Evolutionary conservation across 2,329 filamentous ascomycete species (phyloP).

Genomic region (Zasmidium angulare): DNA sequence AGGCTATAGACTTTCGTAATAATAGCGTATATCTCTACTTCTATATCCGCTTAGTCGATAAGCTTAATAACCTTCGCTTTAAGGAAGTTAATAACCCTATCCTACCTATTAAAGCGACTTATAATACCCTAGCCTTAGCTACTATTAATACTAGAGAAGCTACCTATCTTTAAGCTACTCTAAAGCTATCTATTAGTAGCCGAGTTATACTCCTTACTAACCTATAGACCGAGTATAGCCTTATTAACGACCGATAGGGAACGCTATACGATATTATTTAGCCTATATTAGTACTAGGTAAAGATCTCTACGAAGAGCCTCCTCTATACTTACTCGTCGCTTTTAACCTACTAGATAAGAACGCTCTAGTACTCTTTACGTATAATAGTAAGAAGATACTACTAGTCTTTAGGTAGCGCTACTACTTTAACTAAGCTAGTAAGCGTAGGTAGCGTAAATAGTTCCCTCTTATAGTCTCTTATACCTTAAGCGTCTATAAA

Average conservation of each 20-base stretch:
- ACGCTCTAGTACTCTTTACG: neutral
- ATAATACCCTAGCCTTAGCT: neutral
- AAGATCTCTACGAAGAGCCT: neutral
- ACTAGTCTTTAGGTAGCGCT: neutral
- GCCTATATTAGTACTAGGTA: neutral
- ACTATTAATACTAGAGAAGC: neutral
- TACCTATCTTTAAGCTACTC: neutral
- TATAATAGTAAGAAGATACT: neutral
- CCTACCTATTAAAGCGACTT: neutral
- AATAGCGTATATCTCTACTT: neutral
- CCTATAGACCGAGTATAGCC: neutral
- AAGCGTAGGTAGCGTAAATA: neutral
- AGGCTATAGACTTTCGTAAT: neutral
- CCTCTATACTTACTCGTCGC: neutral
- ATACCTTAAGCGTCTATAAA: neutral
- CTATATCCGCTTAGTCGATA: neutral
- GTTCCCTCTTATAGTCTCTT: neutral
- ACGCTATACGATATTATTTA: neutral
- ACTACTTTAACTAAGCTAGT: neutral
- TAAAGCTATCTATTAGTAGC: neutral
- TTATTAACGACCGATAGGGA: neutral
- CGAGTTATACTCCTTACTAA: constrained; percentile 1
- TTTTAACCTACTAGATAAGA: neutral
- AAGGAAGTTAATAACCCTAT: neutral
- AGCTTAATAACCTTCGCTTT: neutral